phyloP scores from a whole-genome alignment of 1,284 basidiomycete genomes.

The Pseudozyma thailandica region DNA sequence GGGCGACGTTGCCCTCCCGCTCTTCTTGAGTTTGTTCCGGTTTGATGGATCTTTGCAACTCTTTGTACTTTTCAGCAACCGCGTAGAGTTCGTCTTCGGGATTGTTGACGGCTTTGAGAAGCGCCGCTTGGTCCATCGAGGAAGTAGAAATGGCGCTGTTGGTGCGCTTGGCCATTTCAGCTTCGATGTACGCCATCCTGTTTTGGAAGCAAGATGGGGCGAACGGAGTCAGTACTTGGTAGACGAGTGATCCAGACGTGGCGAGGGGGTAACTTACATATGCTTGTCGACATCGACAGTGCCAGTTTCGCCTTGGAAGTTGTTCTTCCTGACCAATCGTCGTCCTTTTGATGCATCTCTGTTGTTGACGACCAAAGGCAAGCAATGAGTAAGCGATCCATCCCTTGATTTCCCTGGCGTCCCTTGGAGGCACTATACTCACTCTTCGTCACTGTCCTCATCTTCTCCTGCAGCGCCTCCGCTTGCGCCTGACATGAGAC shows the following conservation, averaged over 20 bases:
- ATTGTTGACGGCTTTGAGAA: slow-evolving; percentile 69
- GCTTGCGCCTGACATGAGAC: slow-evolving; percentile 9
- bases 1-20: slow-evolving; percentile 91
- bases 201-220: slow-evolving; percentile 2
- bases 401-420: background rate
- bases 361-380: slow-evolving; percentile 8
- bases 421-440: no score
- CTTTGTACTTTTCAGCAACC: slow-evolving; percentile 76
- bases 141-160: background rate
- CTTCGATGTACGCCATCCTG: slow-evolving; percentile 98
- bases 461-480: slow-evolving; percentile 1
- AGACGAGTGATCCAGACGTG: background rate
- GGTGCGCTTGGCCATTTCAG: slow-evolving; percentile 82
- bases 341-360: slow-evolving; percentile 49
- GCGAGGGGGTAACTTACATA: slow-evolving; percentile 75
- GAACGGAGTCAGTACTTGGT: background rate
- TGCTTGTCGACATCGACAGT: slow-evolving; percentile 96
- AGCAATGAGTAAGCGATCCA: background rate
- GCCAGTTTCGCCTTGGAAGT: slow-evolving; percentile 97
- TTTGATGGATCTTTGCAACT: slow-evolving; percentile 69
- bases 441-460: slow-evolving; percentile 34
- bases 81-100: slow-evolving; percentile 84
- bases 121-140: background rate
- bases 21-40: slow-evolving; percentile 71
- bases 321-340: slow-evolving; percentile 80